Conservation (phyloP, 805 yeast genomes). For the Cyberlindnera mrakii region DNA sequence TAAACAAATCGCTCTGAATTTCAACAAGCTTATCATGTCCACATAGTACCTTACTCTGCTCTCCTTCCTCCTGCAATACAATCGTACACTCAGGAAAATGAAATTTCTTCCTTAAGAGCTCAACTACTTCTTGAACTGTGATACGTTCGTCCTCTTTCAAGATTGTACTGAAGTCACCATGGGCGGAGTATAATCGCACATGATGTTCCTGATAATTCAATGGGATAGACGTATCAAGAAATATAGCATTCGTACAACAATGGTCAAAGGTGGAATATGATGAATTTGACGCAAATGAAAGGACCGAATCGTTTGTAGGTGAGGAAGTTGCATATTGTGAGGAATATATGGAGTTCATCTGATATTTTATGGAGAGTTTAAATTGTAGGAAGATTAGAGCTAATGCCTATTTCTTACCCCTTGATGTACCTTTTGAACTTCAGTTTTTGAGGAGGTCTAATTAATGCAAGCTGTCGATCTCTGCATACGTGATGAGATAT, state of each 20-base stretch:
- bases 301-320: no score
- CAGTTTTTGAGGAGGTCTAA: no score
- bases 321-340: no score
- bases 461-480: no score
- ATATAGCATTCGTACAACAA: conserved; percentile 3
- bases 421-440: no score
- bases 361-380: no score
- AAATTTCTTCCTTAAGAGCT: conserved; percentile 5
- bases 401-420: no score
- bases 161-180: conserved; percentile 7
- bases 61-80: conserved; percentile 7
- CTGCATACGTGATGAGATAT: no score
- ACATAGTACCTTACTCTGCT: conserved; percentile 4
- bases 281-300: no score
- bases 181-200: conserved; percentile 2
- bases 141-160: conserved; percentile 5
- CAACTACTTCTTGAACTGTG: conserved; percentile 8
- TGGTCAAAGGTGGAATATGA: no score
- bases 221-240: conserved; percentile 9
- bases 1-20: conserved; percentile 12
- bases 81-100: conserved; percentile 6
- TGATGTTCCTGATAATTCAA: conserved; percentile 2
- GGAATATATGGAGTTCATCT: no score
- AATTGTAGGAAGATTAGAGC: no score
- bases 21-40: conserved; percentile 9